A percentile compares a stretch with the other conserved stretches of the same genome.
phyloP scores from a whole-genome alignment of 1,139 yeast species.

The Candida pseudoviswanathii region DNA sequence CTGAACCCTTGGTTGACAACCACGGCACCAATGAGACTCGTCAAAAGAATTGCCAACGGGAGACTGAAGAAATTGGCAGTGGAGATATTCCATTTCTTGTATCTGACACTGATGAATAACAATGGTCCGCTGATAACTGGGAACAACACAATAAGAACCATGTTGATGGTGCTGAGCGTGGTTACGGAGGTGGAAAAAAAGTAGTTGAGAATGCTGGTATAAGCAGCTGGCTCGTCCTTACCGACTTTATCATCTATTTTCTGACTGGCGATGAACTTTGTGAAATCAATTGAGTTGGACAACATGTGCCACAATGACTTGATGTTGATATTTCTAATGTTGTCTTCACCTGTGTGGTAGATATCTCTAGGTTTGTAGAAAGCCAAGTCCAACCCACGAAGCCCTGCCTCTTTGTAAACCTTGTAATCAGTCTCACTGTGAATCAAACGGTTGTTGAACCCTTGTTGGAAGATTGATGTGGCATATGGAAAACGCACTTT shows the following conservation, averaged over 20 bases:
- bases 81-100: conserved; percentile 53
- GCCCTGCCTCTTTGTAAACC: conserved; percentile 65
- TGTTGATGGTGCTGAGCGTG: conserved; percentile 47
- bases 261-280: conserved; percentile 39
- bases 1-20: conserved; percentile 35
- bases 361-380: conserved; percentile 68
- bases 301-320: conserved; percentile 85
- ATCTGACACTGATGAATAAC: conserved; percentile 44
- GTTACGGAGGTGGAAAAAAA: conserved; percentile 59
- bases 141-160: conserved; percentile 50
- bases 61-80: conserved; percentile 47
- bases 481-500: conserved; percentile 74
- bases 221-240: conserved; percentile 52
- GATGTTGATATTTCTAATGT: conserved; percentile 61
- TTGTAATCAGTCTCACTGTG: conserved; percentile 85
- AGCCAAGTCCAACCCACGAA: conserved; percentile 79
- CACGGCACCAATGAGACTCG: conserved; percentile 24
- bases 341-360: conserved; percentile 80
- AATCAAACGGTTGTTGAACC: conserved; percentile 71
- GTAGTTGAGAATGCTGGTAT: conserved; percentile 60
- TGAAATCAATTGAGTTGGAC: conserved; percentile 64
- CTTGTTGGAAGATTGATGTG: conserved; percentile 78
- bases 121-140: conserved; percentile 58
- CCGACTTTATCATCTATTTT: conserved; percentile 39
- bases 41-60: conserved; percentile 49